Evolutionary conservation across 805 yeast genomes (phyloP).

Genomic region (Metschnikowia sp.): DNA sequence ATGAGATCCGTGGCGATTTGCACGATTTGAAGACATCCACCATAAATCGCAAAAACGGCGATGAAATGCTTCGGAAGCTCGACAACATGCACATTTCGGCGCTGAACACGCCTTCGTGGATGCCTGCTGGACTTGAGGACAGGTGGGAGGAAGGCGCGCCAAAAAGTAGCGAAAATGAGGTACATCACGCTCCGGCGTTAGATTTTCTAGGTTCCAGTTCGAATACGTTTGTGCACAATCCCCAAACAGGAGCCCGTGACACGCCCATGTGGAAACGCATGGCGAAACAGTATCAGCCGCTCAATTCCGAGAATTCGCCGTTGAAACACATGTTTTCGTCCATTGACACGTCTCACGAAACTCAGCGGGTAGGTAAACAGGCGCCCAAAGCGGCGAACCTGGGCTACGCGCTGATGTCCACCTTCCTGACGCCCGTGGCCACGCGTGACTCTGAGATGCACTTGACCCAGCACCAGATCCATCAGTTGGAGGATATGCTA

Average conservation of each 20-base stretch:
- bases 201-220: slow-evolving; percentile 20
- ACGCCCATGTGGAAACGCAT: slow-evolving; percentile 34
- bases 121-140: slow-evolving; percentile 38
- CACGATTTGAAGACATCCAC: neutral
- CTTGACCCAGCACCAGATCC: slow-evolving; percentile 19
- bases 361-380: neutral
- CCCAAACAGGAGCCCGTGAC: slow-evolving; percentile 8
- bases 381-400: slow-evolving; percentile 15
- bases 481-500: slow-evolving; percentile 22
- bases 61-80: neutral
- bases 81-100: neutral
- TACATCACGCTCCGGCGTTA: slow-evolving; percentile 4
- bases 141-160: slow-evolving; percentile 26
- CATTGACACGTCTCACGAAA: slow-evolving; percentile 15
- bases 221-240: slow-evolving; percentile 34
- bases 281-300: slow-evolving; percentile 26
- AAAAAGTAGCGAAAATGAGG: neutral
- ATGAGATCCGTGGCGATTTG: neutral
- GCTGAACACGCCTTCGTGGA: slow-evolving; percentile 37
- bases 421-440: slow-evolving; percentile 34
- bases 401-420: slow-evolving; percentile 20
- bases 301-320: slow-evolving; percentile 20
- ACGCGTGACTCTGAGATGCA: slow-evolving; percentile 15
- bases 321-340: slow-evolving; percentile 31
- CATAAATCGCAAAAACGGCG: neutral